Percentiles rank a stretch among this genome's conserved stretches.
Conservation (phyloP, 1,284 basidiomycete genomes). For the Takashimella koratensis region DNA sequence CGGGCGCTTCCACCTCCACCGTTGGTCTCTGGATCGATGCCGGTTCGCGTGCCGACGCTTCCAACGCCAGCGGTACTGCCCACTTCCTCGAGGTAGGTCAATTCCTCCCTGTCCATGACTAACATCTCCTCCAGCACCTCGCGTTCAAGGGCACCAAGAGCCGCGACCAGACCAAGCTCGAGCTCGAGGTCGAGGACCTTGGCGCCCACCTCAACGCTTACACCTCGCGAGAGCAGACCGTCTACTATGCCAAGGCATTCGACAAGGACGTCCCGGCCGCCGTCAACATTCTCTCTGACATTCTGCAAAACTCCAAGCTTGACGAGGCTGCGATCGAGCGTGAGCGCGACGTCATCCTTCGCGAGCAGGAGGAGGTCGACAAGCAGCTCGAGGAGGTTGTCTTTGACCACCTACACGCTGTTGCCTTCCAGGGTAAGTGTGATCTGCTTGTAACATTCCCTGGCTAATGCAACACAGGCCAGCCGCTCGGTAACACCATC, state of each 20-base stretch:
- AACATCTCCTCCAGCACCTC: conserved; percentile 33
- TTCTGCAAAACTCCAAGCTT: conserved; percentile 95
- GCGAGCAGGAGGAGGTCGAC: conserved; percentile 99
- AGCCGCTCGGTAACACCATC: conserved; percentile 94
- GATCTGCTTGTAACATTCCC: not conserved
- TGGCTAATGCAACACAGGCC: conserved; percentile 54
- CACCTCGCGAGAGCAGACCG: conserved; percentile 97
- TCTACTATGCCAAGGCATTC: conserved; percentile 99
- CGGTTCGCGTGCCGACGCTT: conserved; percentile 92
- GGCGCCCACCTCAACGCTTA: conserved; percentile 98
- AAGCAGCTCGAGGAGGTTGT: conserved; percentile 98
- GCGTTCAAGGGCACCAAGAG: conserved; percentile 78
- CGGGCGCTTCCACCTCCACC: conserved; percentile 94
- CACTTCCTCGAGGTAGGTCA: conserved; percentile 86
- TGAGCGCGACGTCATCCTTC: conserved; percentile 93
- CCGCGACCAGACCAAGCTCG: conserved; percentile 85
- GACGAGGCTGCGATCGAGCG: conserved; percentile 86
- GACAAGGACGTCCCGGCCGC: conserved; percentile 87
- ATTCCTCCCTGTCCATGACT: not conserved
- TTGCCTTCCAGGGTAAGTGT: conserved; percentile 66
- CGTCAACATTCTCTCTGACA: conserved; percentile 97
- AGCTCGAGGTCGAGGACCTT: conserved; percentile 97
- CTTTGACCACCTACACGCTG: conserved; percentile 94
- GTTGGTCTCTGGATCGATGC: conserved; percentile 99
- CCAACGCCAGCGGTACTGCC: conserved; percentile 90